phyloP scores from a whole-genome alignment of 129 eudicot genomes.

The Gnaphalium uliginosum region DNA sequence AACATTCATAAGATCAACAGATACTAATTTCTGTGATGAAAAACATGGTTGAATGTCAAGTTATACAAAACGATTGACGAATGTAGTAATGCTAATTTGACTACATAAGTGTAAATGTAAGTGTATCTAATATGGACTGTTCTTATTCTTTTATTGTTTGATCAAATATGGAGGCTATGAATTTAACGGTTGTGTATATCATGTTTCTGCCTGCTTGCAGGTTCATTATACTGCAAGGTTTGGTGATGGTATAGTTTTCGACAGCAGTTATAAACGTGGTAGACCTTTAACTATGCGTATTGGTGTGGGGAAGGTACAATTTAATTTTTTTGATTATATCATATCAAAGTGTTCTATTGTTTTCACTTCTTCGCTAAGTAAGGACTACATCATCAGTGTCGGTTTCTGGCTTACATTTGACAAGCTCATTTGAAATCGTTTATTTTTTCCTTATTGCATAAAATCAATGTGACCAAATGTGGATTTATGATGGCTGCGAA shows the following conservation, averaged over 20 bases:
- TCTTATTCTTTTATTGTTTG: neutral
- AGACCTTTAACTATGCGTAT: constrained; percentile 89
- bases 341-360: neutral
- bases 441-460: neutral
- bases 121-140: too few species aligned
- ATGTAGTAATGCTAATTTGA: neutral
- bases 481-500: neutral
- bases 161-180: neutral
- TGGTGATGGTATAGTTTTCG: constrained; percentile 86
- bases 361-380: neutral
- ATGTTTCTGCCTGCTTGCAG: constrained; percentile 28
- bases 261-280: constrained; percentile 88
- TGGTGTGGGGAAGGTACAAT: constrained; percentile 75
- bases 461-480: neutral
- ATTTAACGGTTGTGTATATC: neutral
- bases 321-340: neutral
- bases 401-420: neutral
- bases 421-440: neutral
- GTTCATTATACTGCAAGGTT: constrained; percentile 93
- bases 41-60: neutral
- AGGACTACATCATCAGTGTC: neutral
- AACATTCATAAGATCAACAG: neutral
- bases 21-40: too few species aligned
- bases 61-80: neutral
- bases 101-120: neutral